Evolutionary conservation across 441 rosid species (phyloP), one percentile per base, ranked within the genome.

Genomic region (Populus hybrid): DNA sequence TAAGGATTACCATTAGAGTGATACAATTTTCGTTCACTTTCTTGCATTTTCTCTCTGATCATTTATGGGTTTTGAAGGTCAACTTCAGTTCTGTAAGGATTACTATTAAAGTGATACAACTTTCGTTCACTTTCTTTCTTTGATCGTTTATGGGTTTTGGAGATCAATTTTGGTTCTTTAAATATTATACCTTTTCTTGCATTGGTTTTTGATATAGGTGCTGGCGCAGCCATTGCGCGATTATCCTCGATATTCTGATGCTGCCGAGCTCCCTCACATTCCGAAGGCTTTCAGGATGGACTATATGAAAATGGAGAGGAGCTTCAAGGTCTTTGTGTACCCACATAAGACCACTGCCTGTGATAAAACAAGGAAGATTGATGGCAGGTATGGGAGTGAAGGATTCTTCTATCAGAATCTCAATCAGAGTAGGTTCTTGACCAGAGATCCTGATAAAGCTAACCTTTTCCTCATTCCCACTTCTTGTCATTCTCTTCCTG

Each of bases 361-460:
- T 67, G 70, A 67, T 30, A 14, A 16, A 28, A 18, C 70, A 67
- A 6, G 70, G 42, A 28, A 32, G 21, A 20, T 30, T 32, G 40
- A 32, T 6, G 70, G 70, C 10, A 32, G 18, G 70, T 7, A 67
- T 67, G 70, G 23, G 40, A 67, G 40, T 67, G 70, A 67, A 67
- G 70, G 70, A 36, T 32, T 67, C 23, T 67, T 67, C 42, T 67
- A 14, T 35, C 70, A 32, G 70, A 67, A 67, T 67, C n/a, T 67
- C 23, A 8, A 67, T 30, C 38, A 32, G 23, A 32, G 70, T 8
- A 10, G 70, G 36, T 67, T 32, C 10, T 32, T 12, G 21, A 32
- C 42, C 21, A 12, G 8, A 10, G 42, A 67, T 67, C 40, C 70
- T n/a, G 36, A 67, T 6, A 36, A 32, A 21, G 42, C 42, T 36